Evolutionary conservation across 2,329 filamentous ascomycete genomes (phyloP), one percentile per base, ranked within the genome.

Genomic region (Aureobasidium sp.): DNA sequence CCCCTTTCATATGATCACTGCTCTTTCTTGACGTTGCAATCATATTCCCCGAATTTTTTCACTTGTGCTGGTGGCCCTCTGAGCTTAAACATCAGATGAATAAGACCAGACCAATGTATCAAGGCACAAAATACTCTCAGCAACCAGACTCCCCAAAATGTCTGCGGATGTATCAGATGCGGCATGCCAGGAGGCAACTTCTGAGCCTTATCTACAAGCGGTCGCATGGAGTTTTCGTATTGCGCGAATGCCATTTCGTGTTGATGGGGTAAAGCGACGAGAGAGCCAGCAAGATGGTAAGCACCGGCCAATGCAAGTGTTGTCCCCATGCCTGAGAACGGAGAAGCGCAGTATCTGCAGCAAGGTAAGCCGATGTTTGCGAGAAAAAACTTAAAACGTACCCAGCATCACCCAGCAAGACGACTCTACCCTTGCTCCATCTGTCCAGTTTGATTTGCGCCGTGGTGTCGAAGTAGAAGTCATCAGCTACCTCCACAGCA

Each of bases 291-390:
- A 11, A 73, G 68, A 42, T 67, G 67, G 62, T 73, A 71, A 0
- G 71, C 72, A 29, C 72, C 72, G n/a, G 63, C 67, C 10, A 74
- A 59, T 8, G 70, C 72, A 1, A 72, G 64, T 0, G 70, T 71
- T 0, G 72, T 73, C 3, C 72, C 72, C 70, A 73, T 73, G 10
- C 72, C 72, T 3, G 67, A 68, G 50, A 73, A 65, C 3, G 72
- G 71, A 3, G 64, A 63, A 5, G 63, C 53, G 55, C 65, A 65
- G 45, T 63, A 63, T 34, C 52, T 55, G 8, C 13, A 11, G 1
- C 6, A 29, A 9, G 3, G 52, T 37, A 5, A 55, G 52, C 2
- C 13, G 16, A 21, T 21, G 21, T 3, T 42, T 9, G 21, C 21
- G 21, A 21, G 21, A 30, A 29, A 29, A 8, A 15, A 7, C 3